Evolutionary conservation across 2,329 filamentous ascomycete species (phyloP), one percentile per base, ranked within the genome.

Genomic region (Elsinoe arachidis): DNA sequence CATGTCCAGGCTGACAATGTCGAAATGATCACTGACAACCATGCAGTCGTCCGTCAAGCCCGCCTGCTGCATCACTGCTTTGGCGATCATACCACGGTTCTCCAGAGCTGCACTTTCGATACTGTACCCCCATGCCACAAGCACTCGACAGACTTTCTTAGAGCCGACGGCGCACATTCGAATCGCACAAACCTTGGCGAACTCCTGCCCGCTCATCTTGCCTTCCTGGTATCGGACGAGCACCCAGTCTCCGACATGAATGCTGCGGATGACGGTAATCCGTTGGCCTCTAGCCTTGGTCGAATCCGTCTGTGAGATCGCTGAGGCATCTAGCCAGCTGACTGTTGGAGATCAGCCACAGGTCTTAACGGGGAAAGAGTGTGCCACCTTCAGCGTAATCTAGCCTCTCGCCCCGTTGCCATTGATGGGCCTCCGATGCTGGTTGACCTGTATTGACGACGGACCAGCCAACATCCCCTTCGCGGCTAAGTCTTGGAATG

Each of bases 181-280:
- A 19, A 53, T 39, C 1, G 33, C 49, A 15, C 49, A 53, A 5
- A 53, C 34, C 19, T 53, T 53, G 2, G 49, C 49, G 11, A 53
- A 53, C 34, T 53, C 49, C n/a, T 53, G 49, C 2, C 34, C 49
- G 5, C n/a, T 23, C 14, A 39, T 15, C 17, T 19, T 35, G 3
- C 33, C 34, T 10, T 53, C 49, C 6, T n/a, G 17, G 34, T 53
- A 53, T 11, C 49, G 49, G 7, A 53, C 49, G 21, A 53, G 49
- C 1, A 53, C 49, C 49, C 49, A 53, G 30, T 53, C 49, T 2
- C 49, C 49, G 34, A 53, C 49, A 53, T 34, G 49, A 14, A 53
- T 53, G 33, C 15, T 14, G 34, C 49, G 49, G 33, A 53, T 53
- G 11, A 35, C 17, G 4, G 38, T 34, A 11, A 39, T 6, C 17